phyloP scores from a whole-genome alignment of 1,284 basidiomycete genomes.

The Sanguinoderma infundibulare region DNA sequence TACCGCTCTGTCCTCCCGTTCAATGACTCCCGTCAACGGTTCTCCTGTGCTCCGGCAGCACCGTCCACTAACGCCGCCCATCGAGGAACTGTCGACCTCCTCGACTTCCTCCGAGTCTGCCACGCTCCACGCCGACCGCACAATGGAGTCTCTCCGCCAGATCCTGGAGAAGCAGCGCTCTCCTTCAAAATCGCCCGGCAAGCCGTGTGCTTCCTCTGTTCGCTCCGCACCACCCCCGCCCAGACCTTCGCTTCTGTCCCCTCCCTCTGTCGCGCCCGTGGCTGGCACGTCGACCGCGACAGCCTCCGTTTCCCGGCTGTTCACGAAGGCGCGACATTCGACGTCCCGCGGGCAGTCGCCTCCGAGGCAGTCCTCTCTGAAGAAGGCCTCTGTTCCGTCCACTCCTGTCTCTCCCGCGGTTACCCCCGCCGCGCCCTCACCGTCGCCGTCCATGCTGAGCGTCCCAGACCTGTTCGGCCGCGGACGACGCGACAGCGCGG shows the following conservation, averaged over 20 bases:
- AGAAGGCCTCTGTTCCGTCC: slow-evolving; percentile 51
- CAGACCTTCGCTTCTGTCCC: slow-evolving; percentile 33
- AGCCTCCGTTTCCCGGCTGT: slow-evolving; percentile 74
- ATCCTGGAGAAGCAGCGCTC: slow-evolving; percentile 62
- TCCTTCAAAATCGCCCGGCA: slow-evolving; percentile 33
- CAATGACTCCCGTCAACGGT: slow-evolving; percentile 42
- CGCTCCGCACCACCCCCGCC: slow-evolving; percentile 41
- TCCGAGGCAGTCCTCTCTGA: slow-evolving; percentile 43
- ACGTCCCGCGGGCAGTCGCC: slow-evolving; percentile 38
- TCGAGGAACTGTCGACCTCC: slow-evolving; percentile 55
- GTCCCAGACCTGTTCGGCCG: slow-evolving; percentile 31
- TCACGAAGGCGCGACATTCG: slow-evolving; percentile 48
- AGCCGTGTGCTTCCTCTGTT: slow-evolving; percentile 22
- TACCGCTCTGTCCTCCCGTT: slow-evolving; percentile 38
- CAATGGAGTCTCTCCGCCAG: slow-evolving; percentile 66
- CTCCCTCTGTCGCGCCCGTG: slow-evolving; percentile 53
- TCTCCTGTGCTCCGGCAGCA: slow-evolving; percentile 26
- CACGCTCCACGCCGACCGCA: slow-evolving; percentile 55
- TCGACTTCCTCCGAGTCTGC: slow-evolving; percentile 49
- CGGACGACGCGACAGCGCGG: slow-evolving; percentile 25
- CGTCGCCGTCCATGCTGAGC: slow-evolving; percentile 37
- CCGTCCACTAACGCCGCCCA: slow-evolving; percentile 55
- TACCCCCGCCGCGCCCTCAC: slow-evolving; percentile 35
- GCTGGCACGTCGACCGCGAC: slow-evolving; percentile 71
- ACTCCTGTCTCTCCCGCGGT: slow-evolving; percentile 33